Conservation (phyloP, 2,329 filamentous ascomycete species). For the Pseudogymnoascus sp. region DNA sequence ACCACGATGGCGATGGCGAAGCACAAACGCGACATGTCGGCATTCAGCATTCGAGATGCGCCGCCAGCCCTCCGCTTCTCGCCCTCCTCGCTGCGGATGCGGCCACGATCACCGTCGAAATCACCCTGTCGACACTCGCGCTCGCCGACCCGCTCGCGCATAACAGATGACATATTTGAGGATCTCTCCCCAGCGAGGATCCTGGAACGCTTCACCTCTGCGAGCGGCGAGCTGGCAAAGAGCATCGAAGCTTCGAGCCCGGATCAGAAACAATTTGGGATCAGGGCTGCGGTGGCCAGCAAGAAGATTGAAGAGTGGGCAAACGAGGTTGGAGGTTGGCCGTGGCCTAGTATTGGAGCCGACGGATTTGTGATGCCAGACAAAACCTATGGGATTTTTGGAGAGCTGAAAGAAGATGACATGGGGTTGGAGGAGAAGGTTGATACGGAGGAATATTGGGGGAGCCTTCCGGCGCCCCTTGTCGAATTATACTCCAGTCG, state of each 20-base stretch:
- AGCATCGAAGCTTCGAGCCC: slow-evolving; percentile 58
- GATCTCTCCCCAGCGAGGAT: slow-evolving; percentile 54
- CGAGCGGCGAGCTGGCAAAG: slow-evolving; percentile 44
- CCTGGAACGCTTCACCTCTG: slow-evolving; percentile 51
- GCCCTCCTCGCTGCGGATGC: slow-evolving; percentile 4
- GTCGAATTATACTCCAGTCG: slow-evolving; percentile 64
- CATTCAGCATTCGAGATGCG: slow-evolving; percentile 5
- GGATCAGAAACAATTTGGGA: slow-evolving; percentile 63
- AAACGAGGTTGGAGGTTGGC: slow-evolving; percentile 58
- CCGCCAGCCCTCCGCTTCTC: slow-evolving; percentile 3
- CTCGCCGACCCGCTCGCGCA: slow-evolving; percentile 23
- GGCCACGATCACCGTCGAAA: slow-evolving; percentile 1
- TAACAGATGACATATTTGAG: slow-evolving; percentile 50
- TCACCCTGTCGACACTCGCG: slow-evolving; percentile 10
- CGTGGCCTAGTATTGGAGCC: slow-evolving; percentile 45
- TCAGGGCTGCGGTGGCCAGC: slow-evolving; percentile 62
- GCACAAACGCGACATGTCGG: slow-evolving; percentile 5
- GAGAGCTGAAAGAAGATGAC: slow-evolving; percentile 11
- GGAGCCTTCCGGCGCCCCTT: slow-evolving; percentile 59
- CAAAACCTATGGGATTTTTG: slow-evolving; percentile 14
- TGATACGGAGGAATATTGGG: slow-evolving; percentile 46
- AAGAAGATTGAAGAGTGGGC: slow-evolving; percentile 68
- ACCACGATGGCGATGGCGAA: slow-evolving; percentile 1
- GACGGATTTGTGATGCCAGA: slow-evolving; percentile 47
- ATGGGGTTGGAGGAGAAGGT: slow-evolving; percentile 13